Conservation (phyloP, 2,329 filamentous ascomycete genomes). For the Pestalotiopsis sp. region DNA sequence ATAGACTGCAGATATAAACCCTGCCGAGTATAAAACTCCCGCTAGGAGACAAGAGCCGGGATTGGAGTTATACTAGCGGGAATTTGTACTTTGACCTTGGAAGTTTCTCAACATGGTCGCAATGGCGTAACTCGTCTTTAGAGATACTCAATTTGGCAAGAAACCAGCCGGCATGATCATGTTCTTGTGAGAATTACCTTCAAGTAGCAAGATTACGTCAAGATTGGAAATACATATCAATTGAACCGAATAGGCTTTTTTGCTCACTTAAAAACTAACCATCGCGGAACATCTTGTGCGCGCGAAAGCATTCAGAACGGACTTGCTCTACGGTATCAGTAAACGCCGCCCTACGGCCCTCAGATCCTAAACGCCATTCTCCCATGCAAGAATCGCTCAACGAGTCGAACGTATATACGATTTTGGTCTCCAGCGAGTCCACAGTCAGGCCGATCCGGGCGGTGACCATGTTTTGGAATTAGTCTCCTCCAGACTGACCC, state of each 20-base stretch:
- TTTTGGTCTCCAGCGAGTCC: neutral
- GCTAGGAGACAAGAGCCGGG: neutral
- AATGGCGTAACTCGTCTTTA: no score
- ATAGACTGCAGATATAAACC: neutral
- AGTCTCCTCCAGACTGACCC: neutral
- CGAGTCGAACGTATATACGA: neutral
- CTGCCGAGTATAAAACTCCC: neutral
- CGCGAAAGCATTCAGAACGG: neutral
- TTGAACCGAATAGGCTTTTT: neutral
- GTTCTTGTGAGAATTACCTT: no score
- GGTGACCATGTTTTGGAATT: neutral
- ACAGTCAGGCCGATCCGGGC: neutral
- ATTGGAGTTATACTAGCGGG: neutral
- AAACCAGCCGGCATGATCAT: no score
- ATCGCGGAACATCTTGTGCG: neutral
- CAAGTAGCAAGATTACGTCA: neutral
- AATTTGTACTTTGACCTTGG: no score
- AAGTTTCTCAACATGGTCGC: no score
- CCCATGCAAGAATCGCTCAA: neutral
- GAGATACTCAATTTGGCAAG: no score
- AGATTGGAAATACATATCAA: neutral
- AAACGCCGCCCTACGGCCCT: conserved; percentile 3
- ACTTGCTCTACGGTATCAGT: conserved; percentile 7
- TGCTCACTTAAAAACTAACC: neutral
- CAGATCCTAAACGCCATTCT: neutral